These are phyloP conservation scores for Polyplosphaeria fusca DNA, from an alignment of 495 filamentous ascomycete genomes.

Conservation along the genomic window DNA sequence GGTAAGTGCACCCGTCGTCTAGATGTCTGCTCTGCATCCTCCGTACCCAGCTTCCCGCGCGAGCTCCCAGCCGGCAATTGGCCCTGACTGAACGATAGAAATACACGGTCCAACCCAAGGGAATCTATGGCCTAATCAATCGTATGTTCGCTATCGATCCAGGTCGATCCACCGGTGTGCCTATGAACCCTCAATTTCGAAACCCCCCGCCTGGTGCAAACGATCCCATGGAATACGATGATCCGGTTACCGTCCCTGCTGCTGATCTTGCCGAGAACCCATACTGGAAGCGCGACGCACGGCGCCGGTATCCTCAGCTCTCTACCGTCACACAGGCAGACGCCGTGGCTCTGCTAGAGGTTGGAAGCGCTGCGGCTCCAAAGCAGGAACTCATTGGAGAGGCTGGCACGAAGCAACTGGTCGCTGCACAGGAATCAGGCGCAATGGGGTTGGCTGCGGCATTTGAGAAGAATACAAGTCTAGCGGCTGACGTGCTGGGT, in stretches of 20 bases:
- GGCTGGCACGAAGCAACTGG: conserved; percentile 74
- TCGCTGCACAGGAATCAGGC: conserved; percentile 75
- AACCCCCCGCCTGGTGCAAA: conserved; percentile 78
- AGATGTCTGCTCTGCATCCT: too few species aligned
- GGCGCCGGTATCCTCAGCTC: conserved; percentile 79
- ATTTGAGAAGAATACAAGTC: conserved; percentile 65
- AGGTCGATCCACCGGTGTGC: conserved; percentile 84
- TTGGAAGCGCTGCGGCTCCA: conserved; percentile 77
- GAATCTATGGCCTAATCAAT: conserved; percentile 84
- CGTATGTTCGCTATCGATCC: conserved; percentile 76
- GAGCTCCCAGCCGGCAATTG: background rate
- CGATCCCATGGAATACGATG: conserved; percentile 75
- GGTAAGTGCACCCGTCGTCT: too few species aligned
- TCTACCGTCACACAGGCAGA: conserved; percentile 80
- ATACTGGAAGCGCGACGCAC: conserved; percentile 93
- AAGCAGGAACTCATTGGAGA: conserved; percentile 80
- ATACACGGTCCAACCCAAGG: conserved; percentile 91
- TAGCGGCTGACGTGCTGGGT: conserved; percentile 62
- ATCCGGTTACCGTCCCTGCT: conserved; percentile 87
- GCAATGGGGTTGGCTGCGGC: conserved; percentile 65
- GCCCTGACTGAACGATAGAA: conserved; percentile 57
- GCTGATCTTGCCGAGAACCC: conserved; percentile 95
- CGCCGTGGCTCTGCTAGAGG: conserved; percentile 76
- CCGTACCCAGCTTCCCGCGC: too few species aligned
- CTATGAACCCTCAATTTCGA: conserved; percentile 89